Conservation (phyloP, 441 rosid species). For the Rhodomyrtus psidioides region DNA sequence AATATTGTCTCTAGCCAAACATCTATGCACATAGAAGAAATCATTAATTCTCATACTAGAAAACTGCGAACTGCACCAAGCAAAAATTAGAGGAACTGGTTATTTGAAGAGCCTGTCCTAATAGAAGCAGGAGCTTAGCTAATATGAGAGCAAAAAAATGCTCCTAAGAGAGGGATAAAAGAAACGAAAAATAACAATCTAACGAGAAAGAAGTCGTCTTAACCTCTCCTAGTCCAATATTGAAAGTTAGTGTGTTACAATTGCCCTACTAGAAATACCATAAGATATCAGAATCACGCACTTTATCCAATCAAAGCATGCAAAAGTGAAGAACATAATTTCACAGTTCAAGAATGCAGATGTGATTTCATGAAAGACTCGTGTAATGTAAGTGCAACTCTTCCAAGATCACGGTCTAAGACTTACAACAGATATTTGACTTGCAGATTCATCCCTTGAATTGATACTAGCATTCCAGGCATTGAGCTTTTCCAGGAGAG, state of each 20-base stretch:
- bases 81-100: not conserved
- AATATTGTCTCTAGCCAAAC: not conserved
- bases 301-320: not conserved
- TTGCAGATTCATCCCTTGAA: constrained; percentile 72
- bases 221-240: not conserved
- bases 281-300: not conserved
- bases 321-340: not conserved
- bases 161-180: not conserved
- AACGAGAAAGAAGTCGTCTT: not conserved
- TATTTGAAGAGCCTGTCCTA: not conserved
- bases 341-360: not conserved
- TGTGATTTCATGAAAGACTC: not conserved
- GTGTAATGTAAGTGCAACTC: not conserved
- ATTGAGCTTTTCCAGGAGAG: constrained; percentile 55
- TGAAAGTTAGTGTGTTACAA: not conserved
- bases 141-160: not conserved
- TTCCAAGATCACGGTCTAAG: not conserved
- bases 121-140: not conserved
- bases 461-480: constrained; percentile 54
- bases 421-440: constrained; percentile 67
- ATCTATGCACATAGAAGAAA: not conserved
- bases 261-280: not conserved
- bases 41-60: not conserved
- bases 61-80: not conserved
- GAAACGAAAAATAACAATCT: not conserved